These are phyloP conservation scores for Pseudozyma hubeiensis DNA, from an alignment of 1,284 basidiomycete species.

Conservation along the genomic window DNA sequence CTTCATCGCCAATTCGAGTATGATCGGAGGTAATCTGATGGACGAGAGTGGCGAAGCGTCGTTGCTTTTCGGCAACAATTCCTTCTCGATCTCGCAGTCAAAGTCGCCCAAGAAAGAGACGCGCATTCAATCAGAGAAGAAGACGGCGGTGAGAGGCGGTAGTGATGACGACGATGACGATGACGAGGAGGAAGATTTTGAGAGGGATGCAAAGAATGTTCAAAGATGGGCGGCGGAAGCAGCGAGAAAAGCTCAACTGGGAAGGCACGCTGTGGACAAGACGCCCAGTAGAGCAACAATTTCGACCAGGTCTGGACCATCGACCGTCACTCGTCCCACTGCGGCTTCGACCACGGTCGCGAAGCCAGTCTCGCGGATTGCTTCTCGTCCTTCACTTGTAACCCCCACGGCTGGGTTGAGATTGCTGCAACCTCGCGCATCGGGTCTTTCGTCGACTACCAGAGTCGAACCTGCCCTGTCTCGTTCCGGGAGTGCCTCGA, in stretches of 20 bases:
- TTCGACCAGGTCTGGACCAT: background rate
- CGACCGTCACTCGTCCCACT: conserved; percentile 16
- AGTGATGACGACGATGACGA: conserved; percentile 27
- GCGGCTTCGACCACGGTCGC: conserved; percentile 2
- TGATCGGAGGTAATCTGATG: conserved; percentile 36
- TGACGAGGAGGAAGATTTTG: conserved; percentile 19
- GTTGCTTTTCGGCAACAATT: conserved; percentile 34
- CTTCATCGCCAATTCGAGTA: conserved; percentile 33
- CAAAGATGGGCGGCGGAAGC: conserved; percentile 42
- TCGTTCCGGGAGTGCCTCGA: conserved; percentile 28
- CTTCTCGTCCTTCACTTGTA: conserved; percentile 19
- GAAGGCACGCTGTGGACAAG: conserved; percentile 7
- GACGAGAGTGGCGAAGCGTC: conserved; percentile 40
- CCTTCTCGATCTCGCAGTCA: conserved; percentile 22
- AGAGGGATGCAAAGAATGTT: conserved; percentile 18
- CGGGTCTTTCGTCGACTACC: background rate
- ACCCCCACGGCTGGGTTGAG: conserved; percentile 25
- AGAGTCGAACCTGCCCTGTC: conserved; percentile 4
- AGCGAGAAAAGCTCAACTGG: conserved; percentile 25
- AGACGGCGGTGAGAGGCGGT: background rate
- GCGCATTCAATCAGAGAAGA: background rate
- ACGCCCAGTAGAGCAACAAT: conserved; percentile 3
- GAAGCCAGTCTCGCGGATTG: conserved; percentile 14
- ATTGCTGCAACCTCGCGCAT: conserved; percentile 25
- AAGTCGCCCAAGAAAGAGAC: background rate